Evolutionary conservation across 164 flowering plant species (phyloP).

Genomic region (Cinnamomum micranthum): DNA sequence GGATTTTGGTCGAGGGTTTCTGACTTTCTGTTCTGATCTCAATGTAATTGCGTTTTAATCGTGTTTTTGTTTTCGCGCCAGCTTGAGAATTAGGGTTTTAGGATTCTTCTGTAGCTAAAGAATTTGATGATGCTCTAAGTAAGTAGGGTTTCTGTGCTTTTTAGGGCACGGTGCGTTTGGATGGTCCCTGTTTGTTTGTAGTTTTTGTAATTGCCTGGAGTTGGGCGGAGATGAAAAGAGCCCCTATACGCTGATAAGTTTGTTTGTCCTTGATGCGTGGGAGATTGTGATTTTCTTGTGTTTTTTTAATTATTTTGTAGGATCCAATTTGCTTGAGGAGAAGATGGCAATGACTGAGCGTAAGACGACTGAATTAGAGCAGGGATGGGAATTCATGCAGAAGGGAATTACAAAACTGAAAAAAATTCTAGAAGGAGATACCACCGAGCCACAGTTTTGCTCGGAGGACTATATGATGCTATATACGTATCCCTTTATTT

Average conservation of each 20-base stretch:
- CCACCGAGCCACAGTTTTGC: conserved; percentile 66
- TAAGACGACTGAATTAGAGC: conserved; percentile 62
- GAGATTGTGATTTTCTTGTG: not conserved
- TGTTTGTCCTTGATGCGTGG: not conserved
- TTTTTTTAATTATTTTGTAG: not conserved
- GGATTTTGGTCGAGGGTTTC: not conserved
- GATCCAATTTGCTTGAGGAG: not conserved
- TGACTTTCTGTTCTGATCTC: not conserved
- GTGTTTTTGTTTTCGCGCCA: not conserved
- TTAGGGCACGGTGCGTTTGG: not conserved
- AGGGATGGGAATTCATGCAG: conserved; percentile 85
- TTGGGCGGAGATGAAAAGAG: not conserved
- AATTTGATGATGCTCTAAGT: not conserved
- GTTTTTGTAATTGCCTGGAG: not conserved
- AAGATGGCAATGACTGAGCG: conserved; percentile 46
- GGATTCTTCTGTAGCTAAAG: not conserved
- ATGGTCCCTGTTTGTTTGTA: not conserved
- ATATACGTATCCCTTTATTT: conserved; percentile 69
- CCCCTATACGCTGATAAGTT: not conserved
- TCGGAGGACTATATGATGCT: conserved; percentile 86
- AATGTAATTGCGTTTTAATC: too few relatives aligned
- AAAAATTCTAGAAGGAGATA: conserved; percentile 79
- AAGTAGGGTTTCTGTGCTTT: not conserved
- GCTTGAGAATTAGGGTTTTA: not conserved
- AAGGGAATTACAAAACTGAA: conserved; percentile 79